Conservation (phyloP, 768 basidiomycete genomes). For the Clitopilus passeckerianus region DNA sequence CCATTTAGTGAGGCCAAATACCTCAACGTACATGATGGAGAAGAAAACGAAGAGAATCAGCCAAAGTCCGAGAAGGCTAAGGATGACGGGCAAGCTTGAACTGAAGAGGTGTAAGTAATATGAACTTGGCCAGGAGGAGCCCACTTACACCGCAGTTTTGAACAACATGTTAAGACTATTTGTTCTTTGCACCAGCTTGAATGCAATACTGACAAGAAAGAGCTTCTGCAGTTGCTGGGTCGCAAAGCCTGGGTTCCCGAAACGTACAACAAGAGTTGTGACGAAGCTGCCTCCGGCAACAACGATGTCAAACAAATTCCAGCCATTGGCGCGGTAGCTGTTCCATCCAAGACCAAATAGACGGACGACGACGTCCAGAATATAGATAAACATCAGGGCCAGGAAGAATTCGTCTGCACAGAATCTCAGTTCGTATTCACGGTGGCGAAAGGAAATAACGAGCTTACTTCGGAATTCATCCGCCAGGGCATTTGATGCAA, state of each 20-base stretch:
- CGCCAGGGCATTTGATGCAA: slow-evolving; percentile 41
- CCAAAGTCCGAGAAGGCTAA: slow-evolving; percentile 86
- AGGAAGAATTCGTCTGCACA: slow-evolving; percentile 75
- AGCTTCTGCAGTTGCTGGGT: slow-evolving; percentile 77
- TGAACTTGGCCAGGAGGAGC: background rate
- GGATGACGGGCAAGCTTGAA: slow-evolving; percentile 80
- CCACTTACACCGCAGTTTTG: slow-evolving; percentile 87
- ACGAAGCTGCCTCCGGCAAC: slow-evolving; percentile 78
- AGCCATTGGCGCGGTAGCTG: slow-evolving; percentile 85
- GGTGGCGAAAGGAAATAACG: background rate
- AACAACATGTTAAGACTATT: slow-evolving; percentile 91
- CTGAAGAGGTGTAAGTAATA: slow-evolving; percentile 30
- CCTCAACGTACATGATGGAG: slow-evolving; percentile 82
- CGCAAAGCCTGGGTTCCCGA: slow-evolving; percentile 43
- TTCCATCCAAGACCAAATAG: slow-evolving; percentile 78
- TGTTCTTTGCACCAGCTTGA: slow-evolving; percentile 90
- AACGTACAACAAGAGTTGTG: slow-evolving; percentile 72
- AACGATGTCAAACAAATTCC: slow-evolving; percentile 89
- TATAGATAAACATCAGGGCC: slow-evolving; percentile 62
- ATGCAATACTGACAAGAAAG: slow-evolving; percentile 88
- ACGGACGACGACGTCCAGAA: slow-evolving; percentile 74
- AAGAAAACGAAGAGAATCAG: slow-evolving; percentile 88
- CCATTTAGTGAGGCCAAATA: slow-evolving; percentile 91
- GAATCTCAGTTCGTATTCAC: slow-evolving; percentile 1
- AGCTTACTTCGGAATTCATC: slow-evolving; percentile 59